These are phyloP conservation scores for Ophiostoma perfectum DNA, from an alignment of 2,329 filamentous ascomycete genomes.

Conservation along the genomic window DNA sequence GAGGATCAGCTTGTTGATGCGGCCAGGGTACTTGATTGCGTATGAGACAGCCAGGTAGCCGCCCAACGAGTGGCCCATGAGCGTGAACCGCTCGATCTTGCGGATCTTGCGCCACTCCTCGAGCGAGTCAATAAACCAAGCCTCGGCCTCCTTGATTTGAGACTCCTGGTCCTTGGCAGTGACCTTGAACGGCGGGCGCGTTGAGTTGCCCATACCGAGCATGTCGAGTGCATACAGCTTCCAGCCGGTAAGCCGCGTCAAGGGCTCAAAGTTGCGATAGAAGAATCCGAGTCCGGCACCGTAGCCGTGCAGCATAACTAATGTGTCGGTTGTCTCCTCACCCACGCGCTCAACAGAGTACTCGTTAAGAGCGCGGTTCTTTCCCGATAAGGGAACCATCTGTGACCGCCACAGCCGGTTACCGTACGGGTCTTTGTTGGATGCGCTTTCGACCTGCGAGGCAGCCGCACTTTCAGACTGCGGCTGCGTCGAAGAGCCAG, in stretches of 20 bases:
- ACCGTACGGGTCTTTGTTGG: conserved; percentile 66
- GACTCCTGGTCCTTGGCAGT: conserved; percentile 74
- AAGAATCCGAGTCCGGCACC: conserved; percentile 95
- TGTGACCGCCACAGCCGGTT: conserved; percentile 79
- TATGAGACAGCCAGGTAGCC: conserved; percentile 95
- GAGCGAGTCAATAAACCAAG: conserved; percentile 91
- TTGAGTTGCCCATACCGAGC: conserved; percentile 88
- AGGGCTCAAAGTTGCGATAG: conserved; percentile 92
- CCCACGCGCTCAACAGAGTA: conserved; percentile 81
- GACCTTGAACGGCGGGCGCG: conserved; percentile 76
- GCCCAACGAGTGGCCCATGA: conserved; percentile 87
- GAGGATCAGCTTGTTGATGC: conserved; percentile 90
- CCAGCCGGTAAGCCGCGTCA: conserved; percentile 75
- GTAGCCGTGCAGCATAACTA: conserved; percentile 96
- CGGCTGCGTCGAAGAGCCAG: conserved; percentile 28
- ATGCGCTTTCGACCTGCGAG: conserved; percentile 32
- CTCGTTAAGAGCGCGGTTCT: conserved; percentile 84
- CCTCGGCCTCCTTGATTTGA: conserved; percentile 83
- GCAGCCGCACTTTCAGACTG: too few relatives aligned
- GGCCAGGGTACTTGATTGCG: conserved; percentile 91
- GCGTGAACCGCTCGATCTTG: conserved; percentile 87
- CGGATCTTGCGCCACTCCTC: conserved; percentile 91
- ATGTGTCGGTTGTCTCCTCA: conserved; percentile 72
- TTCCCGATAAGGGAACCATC: conserved; percentile 78
- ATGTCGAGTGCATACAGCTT: conserved; percentile 91